phyloP scores from a whole-genome alignment of 202 grass and related monocot genomes.

The Musa balbisiana region DNA sequence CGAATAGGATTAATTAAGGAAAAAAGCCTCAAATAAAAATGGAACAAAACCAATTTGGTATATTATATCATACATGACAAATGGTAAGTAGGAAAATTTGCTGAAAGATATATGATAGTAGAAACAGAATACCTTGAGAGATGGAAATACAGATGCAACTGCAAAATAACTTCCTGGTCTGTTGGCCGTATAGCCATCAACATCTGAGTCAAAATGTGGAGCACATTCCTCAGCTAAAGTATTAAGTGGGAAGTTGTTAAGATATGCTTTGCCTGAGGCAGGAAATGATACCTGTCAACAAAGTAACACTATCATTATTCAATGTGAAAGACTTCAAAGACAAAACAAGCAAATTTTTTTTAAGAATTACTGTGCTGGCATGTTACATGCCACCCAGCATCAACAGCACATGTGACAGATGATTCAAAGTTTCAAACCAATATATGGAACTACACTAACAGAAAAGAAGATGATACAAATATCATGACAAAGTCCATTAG shows the following conservation, averaged over 20 bases:
- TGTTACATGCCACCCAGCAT: background rate
- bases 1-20: conserved; percentile 1
- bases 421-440: background rate
- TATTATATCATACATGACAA: background rate
- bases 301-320: conserved; percentile 17
- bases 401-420: background rate
- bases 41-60: background rate
- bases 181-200: conserved; percentile 27
- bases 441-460: background rate
- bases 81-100: background rate
- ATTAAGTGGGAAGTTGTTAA: conserved; percentile 34
- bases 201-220: conserved; percentile 45
- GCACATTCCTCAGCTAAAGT: conserved; percentile 43
- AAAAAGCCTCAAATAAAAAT: background rate
- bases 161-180: conserved; percentile 62
- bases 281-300: conserved; percentile 48
- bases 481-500: background rate
- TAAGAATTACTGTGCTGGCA: background rate
- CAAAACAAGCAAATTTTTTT: background rate
- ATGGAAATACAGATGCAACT: conserved; percentile 57
- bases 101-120: background rate
- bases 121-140: conserved; percentile 38
- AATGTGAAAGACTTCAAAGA: conserved; percentile 6
- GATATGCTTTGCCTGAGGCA: conserved; percentile 21
- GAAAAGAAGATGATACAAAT: background rate